A percentile compares a stretch with the other conserved stretches of the same genome.
phyloP scores from a whole-genome alignment of 208 protist genomes.

The Trypanosoma melophagium region DNA sequence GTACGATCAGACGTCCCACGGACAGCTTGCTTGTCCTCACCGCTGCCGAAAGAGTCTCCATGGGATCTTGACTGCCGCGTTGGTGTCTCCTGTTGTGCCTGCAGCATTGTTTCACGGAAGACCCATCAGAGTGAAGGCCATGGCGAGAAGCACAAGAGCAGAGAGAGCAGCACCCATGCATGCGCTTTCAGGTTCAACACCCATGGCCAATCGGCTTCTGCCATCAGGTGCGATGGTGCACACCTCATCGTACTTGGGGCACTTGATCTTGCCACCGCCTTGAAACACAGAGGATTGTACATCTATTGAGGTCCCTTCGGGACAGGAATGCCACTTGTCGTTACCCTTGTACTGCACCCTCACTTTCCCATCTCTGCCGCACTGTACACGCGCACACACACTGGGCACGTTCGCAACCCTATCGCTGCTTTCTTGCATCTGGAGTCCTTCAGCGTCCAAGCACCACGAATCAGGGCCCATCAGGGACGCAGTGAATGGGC shows the following conservation, averaged over 20 bases:
- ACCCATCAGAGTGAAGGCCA: too few relatives aligned
- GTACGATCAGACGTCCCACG: too few relatives aligned
- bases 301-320: conserved; percentile 4
- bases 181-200: too few relatives aligned
- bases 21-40: too few relatives aligned
- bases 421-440: neutral
- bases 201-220: neutral
- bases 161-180: too few relatives aligned
- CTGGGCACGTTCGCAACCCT: neutral
- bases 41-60: too few relatives aligned
- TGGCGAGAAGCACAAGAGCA: too few relatives aligned
- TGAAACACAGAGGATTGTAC: neutral
- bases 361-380: neutral
- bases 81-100: too few relatives aligned
- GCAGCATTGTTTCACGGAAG: too few relatives aligned
- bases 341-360: conserved; percentile 3
- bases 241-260: conserved; percentile 24
- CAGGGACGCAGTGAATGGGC: neutral
- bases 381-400: conserved; percentile 22
- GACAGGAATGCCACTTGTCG: conserved; percentile 1
- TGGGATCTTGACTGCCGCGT: too few relatives aligned
- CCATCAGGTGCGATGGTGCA: conserved; percentile 10
- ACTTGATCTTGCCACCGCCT: conserved; percentile 6
- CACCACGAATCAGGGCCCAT: neutral
- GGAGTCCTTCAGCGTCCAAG: conserved; percentile 1